Evolutionary conservation across 164 flowering plant genomes (phyloP).

Genomic region (Annona cherimola): DNA sequence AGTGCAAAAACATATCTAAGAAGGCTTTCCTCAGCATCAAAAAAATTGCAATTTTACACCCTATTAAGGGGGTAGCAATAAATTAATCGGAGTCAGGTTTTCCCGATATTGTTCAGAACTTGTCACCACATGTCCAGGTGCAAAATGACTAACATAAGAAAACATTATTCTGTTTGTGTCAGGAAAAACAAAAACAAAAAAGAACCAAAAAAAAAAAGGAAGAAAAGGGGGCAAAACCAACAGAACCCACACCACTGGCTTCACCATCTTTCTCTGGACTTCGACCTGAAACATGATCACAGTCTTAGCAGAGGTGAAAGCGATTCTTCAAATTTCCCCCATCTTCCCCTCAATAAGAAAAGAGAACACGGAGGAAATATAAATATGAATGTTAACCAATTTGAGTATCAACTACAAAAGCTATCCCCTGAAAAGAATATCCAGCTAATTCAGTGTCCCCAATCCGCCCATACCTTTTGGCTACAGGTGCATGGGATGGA

Average conservation of each 20-base stretch:
- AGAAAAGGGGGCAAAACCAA: conserved; percentile 13
- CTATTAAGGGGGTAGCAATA: conserved; percentile 24
- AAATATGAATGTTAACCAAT: too few relatives aligned
- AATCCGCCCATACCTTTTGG: too few relatives aligned
- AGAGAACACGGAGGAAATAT: too few relatives aligned
- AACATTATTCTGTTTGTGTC: conserved; percentile 8
- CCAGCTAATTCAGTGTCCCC: too few relatives aligned
- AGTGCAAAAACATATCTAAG: not conserved
- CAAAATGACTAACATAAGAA: not conserved
- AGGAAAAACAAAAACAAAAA: not conserved
- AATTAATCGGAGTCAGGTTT: conserved; percentile 11
- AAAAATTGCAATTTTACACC: conserved; percentile 32
- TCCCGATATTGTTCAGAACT: conserved; percentile 9
- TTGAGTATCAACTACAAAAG: too few relatives aligned
- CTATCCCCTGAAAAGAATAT: too few relatives aligned
- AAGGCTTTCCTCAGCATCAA: conserved; percentile 3
- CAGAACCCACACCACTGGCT: conserved; percentile 6
- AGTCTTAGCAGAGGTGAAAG: not conserved
- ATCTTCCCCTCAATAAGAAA: too few relatives aligned
- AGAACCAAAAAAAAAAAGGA: not conserved
- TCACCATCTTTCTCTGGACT: conserved; percentile 69
- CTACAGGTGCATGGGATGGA: too few relatives aligned
- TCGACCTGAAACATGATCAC: conserved; percentile 36
- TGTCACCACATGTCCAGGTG: conserved; percentile 16
- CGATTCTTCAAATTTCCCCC: too few relatives aligned